phyloP scores from a whole-genome alignment of 805 yeast species.

The Hanseniaspora guilliermondii region DNA sequence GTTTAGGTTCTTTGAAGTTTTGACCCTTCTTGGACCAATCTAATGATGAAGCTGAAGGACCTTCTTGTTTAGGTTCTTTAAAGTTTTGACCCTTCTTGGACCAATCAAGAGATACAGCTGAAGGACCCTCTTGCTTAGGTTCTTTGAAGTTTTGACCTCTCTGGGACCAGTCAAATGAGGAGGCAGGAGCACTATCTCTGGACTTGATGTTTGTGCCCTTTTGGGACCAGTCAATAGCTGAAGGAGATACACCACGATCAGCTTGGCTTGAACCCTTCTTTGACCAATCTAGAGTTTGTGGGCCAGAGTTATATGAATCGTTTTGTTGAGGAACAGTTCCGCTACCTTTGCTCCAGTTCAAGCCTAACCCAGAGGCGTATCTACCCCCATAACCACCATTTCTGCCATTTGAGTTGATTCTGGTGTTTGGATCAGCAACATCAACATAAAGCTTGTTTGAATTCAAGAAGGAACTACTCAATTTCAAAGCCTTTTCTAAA shows the following conservation, averaged over 20 bases:
- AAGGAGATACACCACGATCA: neutral
- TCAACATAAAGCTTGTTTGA: slow-evolving; percentile 62
- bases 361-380: slow-evolving; percentile 23
- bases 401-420: slow-evolving; percentile 26
- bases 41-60: neutral
- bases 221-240: slow-evolving; percentile 2
- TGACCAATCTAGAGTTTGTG: slow-evolving; percentile 4
- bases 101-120: slow-evolving; percentile 1
- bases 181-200: neutral
- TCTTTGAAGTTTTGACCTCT: slow-evolving; percentile 5
- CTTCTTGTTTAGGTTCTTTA: neutral
- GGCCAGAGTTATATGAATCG: neutral
- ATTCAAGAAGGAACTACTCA: slow-evolving; percentile 55
- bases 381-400: slow-evolving; percentile 37
- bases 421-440: slow-evolving; percentile 61
- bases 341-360: slow-evolving; percentile 9
- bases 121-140: neutral
- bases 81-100: neutral
- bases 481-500: slow-evolving; percentile 57
- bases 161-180: slow-evolving; percentile 6
- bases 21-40: slow-evolving; percentile 3
- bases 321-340: slow-evolving; percentile 18
- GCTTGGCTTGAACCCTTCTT: slow-evolving; percentile 1
- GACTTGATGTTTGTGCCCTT: slow-evolving; percentile 6
- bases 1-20: neutral